phyloP scores from a whole-genome alignment of 2,329 filamentous ascomycete genomes.

The Aspergillus jensenii region DNA sequence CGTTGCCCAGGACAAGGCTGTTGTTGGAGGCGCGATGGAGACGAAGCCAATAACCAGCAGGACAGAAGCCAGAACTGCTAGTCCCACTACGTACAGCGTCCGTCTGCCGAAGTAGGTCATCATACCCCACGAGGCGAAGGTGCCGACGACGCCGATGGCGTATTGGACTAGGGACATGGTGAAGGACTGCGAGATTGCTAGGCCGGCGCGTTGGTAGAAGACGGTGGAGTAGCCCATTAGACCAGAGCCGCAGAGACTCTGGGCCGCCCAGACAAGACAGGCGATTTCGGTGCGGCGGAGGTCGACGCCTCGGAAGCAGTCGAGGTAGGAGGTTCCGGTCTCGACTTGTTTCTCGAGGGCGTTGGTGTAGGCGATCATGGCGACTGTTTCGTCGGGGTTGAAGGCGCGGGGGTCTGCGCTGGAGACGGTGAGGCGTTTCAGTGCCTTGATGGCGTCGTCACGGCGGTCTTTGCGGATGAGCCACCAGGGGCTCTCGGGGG shows the following conservation, averaged over 20 bases:
- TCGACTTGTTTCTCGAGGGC: constrained; percentile 25
- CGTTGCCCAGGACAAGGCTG: constrained; percentile 40
- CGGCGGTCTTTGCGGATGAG: constrained; percentile 37
- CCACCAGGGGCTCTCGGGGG: constrained; percentile 50
- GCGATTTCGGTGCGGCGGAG: constrained; percentile 39
- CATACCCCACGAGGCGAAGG: constrained; percentile 42
- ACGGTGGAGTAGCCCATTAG: constrained; percentile 32
- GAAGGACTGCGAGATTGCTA: constrained; percentile 25
- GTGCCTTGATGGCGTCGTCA: constrained; percentile 34
- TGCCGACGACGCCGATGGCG: constrained; percentile 44
- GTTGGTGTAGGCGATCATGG: constrained; percentile 42
- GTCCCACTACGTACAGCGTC: constrained; percentile 40
- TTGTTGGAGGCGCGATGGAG: constrained; percentile 35
- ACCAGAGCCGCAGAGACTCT: constrained; percentile 28
- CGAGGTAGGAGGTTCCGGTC: constrained; percentile 23
- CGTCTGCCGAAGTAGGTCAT: constrained; percentile 40
- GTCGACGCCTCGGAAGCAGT: constrained; percentile 32
- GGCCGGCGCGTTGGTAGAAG: constrained; percentile 36
- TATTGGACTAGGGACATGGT: constrained; percentile 42
- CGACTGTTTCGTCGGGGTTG: constrained; percentile 19
- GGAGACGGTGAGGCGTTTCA: constrained; percentile 30
- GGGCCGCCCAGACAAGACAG: constrained; percentile 30
- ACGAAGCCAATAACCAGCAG: constrained; percentile 41
- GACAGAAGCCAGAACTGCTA: constrained; percentile 33
- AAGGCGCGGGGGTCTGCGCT: neutral